Percentiles rank a stretch among this genome's conserved stretches.
Conservation (phyloP, 2,329 filamentous ascomycete species). For the Curvularia sp. region DNA sequence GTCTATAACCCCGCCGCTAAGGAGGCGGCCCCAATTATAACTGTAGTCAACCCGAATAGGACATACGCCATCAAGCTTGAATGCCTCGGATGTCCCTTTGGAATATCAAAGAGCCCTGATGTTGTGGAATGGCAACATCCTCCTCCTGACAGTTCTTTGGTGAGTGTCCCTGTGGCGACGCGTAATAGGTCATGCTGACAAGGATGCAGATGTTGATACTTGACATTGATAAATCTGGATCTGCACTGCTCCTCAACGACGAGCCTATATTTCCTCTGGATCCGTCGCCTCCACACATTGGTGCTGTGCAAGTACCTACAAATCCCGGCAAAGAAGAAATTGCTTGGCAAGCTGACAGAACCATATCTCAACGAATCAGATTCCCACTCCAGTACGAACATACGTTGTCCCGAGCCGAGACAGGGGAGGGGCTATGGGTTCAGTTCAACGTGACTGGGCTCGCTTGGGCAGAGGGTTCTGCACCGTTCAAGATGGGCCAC, state of each 20-base stretch:
- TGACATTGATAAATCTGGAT: slow-evolving; percentile 19
- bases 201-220: slow-evolving; percentile 33
- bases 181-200: neutral
- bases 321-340: slow-evolving; percentile 24
- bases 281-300: slow-evolving; percentile 31
- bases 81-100: slow-evolving; percentile 38
- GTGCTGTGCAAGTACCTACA: slow-evolving; percentile 31
- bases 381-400: slow-evolving; percentile 39
- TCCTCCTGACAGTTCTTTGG: slow-evolving; percentile 33
- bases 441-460: slow-evolving; percentile 41
- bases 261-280: slow-evolving; percentile 31
- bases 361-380: slow-evolving; percentile 20
- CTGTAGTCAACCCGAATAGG: slow-evolving; percentile 27
- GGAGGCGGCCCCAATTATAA: slow-evolving; percentile 23
- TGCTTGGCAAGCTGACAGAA: slow-evolving; percentile 18
- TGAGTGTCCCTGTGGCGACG: slow-evolving; percentile 14
- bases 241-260: slow-evolving; percentile 33
- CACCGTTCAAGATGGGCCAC: slow-evolving; percentile 25
- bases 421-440: slow-evolving; percentile 24
- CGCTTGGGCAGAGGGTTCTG: slow-evolving; percentile 6
- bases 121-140: slow-evolving; percentile 26
- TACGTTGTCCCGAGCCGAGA: slow-evolving; percentile 26
- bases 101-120: slow-evolving; percentile 13
- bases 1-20: slow-evolving; percentile 2
- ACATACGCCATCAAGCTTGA: slow-evolving; percentile 41